Base-by-base conservation (phyloP, 2,329 filamentous ascomycete genomes). In the Neopestalotiopsis rosae region DNA sequence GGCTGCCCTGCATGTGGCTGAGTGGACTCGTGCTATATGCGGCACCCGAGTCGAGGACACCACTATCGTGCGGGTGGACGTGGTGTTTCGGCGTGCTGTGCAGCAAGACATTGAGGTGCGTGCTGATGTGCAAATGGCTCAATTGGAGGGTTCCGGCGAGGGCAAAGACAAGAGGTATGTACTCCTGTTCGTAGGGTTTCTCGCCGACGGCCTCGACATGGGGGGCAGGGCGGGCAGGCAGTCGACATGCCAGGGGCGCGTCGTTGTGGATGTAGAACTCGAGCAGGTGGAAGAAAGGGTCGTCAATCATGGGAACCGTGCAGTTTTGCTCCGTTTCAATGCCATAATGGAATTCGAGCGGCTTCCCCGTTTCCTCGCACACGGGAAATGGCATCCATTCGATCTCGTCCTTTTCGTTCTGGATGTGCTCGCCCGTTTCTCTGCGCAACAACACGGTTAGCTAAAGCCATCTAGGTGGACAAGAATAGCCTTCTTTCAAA, bases 191-290 rank as follows among this genome's bases (percentile, higher is more conserved):
- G 45, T 82, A 80, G 1, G 81, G 81, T 71, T 80, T 79, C 78
- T 86, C 86, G 78, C 86, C 87, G 7, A 89, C 79, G 42, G 86
- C 81, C 76, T 89, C 85, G 72, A 89, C 80, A 71, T 88, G 84
- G 7, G 83, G 81, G 13, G 86, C 78, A 0, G 95, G 95, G 7
- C 92, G 90, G 0, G 94, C 89, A 34, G 95, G 94, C 14, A 98
- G 89, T 66, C 96, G 95, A 81, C 96, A 99, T 67, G 94, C 91
- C 64, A 98, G 87, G 10, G 96, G 96, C 20, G 94, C 95, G 82
- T 99, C 96, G 84, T 92, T 94, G 86, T 98, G 96, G 80, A 98
- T 91, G 87, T 98, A 98, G 87, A 98, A 98, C 83, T 98, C 93
- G 83, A 95, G 91, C 65, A 95, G 88, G 82, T 96, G 93, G 86